A percentile compares a stretch with the other conserved stretches of the same genome.
These are phyloP conservation scores for Kentomonas sorsogonicus DNA, from an alignment of 208 protist species.

Conservation along the genomic window DNA sequence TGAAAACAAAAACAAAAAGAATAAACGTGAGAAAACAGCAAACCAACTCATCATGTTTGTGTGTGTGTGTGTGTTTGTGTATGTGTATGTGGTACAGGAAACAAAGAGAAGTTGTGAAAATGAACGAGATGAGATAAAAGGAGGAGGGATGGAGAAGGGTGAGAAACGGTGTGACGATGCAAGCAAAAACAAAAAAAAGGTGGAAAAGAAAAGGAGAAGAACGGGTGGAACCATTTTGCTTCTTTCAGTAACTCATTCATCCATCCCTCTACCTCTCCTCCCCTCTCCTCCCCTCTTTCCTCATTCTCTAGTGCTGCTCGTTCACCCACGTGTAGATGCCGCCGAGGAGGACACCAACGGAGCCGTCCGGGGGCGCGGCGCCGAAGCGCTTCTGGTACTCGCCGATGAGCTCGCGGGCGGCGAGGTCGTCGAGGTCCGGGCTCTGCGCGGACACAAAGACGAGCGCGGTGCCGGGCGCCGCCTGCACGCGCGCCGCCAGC, in stretches of 20 bases:
- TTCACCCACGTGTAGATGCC: slow-evolving; percentile 25
- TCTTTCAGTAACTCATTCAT: not conserved
- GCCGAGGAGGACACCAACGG: slow-evolving; percentile 30
- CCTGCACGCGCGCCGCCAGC: slow-evolving; percentile 6
- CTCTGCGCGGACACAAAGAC: slow-evolving; percentile 47
- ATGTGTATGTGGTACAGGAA: slow-evolving; percentile 9
- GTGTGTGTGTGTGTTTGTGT: too few relatives aligned
- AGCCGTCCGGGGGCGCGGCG: slow-evolving; percentile 7
- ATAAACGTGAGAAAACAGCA: slow-evolving; percentile 13
- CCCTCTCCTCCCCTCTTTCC: too few relatives aligned
- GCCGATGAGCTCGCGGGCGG: slow-evolving; percentile 40
- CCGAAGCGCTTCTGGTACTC: slow-evolving; percentile 19
- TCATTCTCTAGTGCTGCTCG: slow-evolving; percentile 14
- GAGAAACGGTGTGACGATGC: slow-evolving; percentile 2
- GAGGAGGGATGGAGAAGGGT: slow-evolving; percentile 3
- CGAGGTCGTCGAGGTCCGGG: slow-evolving; percentile 48
- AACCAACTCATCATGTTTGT: too few relatives aligned
- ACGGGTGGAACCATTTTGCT: not conserved
- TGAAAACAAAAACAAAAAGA: too few relatives aligned
- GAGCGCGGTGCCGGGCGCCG: slow-evolving; percentile 12
- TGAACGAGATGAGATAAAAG: too few relatives aligned
- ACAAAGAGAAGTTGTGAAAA: slow-evolving; percentile 11
- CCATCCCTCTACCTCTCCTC: too few relatives aligned
- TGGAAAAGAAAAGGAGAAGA: not conserved
- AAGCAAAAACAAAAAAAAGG: not conserved